Conservation (phyloP, 140 eudicot species). For the Cichorium intybus region DNA sequence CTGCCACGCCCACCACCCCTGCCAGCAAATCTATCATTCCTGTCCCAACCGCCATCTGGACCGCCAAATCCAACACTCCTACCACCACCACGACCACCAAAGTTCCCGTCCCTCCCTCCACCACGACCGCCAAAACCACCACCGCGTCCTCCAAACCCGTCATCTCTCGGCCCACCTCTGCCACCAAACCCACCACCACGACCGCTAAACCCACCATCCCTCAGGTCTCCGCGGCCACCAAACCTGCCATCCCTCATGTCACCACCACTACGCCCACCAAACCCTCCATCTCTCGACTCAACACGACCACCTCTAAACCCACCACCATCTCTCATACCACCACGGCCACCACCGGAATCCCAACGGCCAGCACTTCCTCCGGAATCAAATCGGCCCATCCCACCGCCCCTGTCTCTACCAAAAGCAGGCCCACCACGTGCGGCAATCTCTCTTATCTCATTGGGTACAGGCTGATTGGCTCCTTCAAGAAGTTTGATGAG, state of each 20-base stretch:
- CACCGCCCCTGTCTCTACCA: slow-evolving; percentile 63
- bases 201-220: slow-evolving; percentile 56
- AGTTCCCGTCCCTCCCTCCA: slow-evolving; percentile 22
- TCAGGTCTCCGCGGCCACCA: slow-evolving; percentile 59
- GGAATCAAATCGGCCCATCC: slow-evolving; percentile 50
- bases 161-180: slow-evolving; percentile 50
- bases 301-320: slow-evolving; percentile 72
- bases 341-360: slow-evolving; percentile 79
- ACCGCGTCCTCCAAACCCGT: slow-evolving; percentile 61
- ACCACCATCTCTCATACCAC: slow-evolving; percentile 53
- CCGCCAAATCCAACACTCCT: slow-evolving; percentile 59
- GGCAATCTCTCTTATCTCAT: slow-evolving; percentile 77
- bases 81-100: slow-evolving; percentile 31
- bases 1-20: slow-evolving; percentile 67
- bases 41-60: slow-evolving; percentile 43
- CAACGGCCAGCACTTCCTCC: slow-evolving; percentile 61
- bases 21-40: slow-evolving; percentile 66
- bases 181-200: slow-evolving; percentile 68
- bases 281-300: slow-evolving; percentile 50
- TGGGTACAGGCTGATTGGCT: slow-evolving; percentile 85
- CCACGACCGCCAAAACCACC: slow-evolving; percentile 46
- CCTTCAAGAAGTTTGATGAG: slow-evolving; percentile 86
- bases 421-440: slow-evolving; percentile 71
- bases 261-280: slow-evolving; percentile 68
- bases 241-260: slow-evolving; percentile 61